phyloP scores from a whole-genome alignment of 257 asterid genomes.

The Nicotiana otophora region DNA sequence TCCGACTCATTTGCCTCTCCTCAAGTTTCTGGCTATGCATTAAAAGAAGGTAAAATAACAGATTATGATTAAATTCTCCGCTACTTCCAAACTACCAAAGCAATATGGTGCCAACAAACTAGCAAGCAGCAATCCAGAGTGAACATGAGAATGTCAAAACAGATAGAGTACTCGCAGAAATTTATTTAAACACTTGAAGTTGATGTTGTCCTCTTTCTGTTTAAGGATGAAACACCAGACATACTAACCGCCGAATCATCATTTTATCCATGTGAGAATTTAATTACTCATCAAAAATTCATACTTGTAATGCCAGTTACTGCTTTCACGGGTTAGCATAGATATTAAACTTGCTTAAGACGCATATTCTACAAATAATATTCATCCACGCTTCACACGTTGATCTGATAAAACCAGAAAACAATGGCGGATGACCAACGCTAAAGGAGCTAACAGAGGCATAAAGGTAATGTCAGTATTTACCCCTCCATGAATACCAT shows the following conservation, averaged over 20 bases:
- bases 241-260: not conserved
- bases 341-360: not conserved
- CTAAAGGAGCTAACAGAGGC: not conserved
- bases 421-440: not conserved
- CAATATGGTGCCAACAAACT: not conserved
- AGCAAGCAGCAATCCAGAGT: not conserved
- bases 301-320: not conserved
- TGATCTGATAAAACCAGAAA: not conserved
- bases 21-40: not conserved
- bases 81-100: not conserved
- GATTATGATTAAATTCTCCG: no score
- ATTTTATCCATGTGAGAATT: not conserved
- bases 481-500: slow-evolving; percentile 83
- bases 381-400: not conserved
- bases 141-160: not conserved
- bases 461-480: slow-evolving; percentile 37
- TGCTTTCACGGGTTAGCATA: not conserved
- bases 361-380: not conserved
- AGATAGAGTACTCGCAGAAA: not conserved
- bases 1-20: not conserved
- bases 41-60: no score
- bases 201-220: not conserved
- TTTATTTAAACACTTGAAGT: not conserved
- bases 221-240: not conserved
- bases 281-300: not conserved